Evolutionary conservation across 805 yeast genomes (phyloP).

Genomic region (Vanderwaltozyma yarrowii): DNA sequence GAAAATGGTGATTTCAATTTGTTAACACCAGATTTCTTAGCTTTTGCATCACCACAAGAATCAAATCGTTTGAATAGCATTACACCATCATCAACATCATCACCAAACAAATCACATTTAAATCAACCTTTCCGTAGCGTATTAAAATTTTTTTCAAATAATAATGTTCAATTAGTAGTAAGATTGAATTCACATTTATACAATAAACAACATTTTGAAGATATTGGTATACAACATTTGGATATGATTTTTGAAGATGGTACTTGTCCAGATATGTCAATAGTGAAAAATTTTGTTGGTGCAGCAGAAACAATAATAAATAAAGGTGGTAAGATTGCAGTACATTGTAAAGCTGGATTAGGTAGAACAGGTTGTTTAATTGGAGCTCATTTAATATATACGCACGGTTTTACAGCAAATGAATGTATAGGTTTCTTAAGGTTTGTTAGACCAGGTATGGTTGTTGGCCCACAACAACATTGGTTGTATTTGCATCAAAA

Average conservation of each 20-base stretch:
- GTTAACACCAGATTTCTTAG: constrained; percentile 86
- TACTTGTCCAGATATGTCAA: constrained; percentile 91
- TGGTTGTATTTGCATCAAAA: constrained; percentile 95
- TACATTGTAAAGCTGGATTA: constrained; percentile 97
- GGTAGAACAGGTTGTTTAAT: constrained; percentile 97
- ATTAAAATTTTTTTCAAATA: constrained; percentile 58
- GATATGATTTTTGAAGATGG: constrained; percentile 98
- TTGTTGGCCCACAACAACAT: constrained; percentile 99
- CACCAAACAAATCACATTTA: constrained; percentile 23
- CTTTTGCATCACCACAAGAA: constrained; percentile 95
- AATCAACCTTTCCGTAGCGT: constrained; percentile 78
- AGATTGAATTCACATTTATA: constrained; percentile 87
- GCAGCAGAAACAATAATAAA: constrained; percentile 85
- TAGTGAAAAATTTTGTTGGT: constrained; percentile 86
- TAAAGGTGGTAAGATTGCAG: constrained; percentile 89
- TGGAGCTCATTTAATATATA: constrained; percentile 93
- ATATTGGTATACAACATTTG: constrained; percentile 74
- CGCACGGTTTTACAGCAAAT: constrained; percentile 93
- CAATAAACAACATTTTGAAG: constrained; percentile 74
- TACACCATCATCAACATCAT: constrained; percentile 8
- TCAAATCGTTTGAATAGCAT: constrained; percentile 28
- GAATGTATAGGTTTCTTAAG: constrained; percentile 97
- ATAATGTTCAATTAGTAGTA: constrained; percentile 80
- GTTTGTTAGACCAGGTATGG: constrained; percentile 97
- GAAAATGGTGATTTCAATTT: constrained; percentile 96